Conservation (phyloP, 345 rosid genomes). For the Gossypium raimondii region DNA sequence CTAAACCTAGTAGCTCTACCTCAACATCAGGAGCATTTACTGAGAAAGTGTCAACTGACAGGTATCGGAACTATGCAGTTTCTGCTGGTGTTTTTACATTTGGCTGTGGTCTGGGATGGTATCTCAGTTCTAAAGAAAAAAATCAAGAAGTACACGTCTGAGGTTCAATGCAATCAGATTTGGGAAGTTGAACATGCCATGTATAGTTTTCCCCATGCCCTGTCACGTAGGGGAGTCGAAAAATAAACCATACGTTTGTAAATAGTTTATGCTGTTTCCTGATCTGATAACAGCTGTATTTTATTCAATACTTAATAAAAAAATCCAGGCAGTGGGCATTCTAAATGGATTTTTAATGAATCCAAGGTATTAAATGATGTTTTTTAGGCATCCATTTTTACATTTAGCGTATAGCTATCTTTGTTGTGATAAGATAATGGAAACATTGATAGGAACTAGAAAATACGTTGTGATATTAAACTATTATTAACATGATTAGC, state of each 20-base stretch:
- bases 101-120: conserved; percentile 80
- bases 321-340: neutral
- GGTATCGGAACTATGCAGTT: conserved; percentile 71
- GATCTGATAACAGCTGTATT: neutral
- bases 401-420: neutral
- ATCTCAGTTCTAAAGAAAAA: conserved; percentile 63
- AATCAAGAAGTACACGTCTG: conserved; percentile 65
- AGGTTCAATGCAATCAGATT: conserved; percentile 10
- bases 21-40: conserved; percentile 49
- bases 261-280: neutral
- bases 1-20: conserved; percentile 37
- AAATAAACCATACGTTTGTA: conserved; percentile 16
- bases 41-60: conserved; percentile 68
- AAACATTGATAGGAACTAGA: neutral
- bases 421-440: neutral
- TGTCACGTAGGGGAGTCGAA: neutral
- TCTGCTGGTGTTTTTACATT: conserved; percentile 59
- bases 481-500: neutral
- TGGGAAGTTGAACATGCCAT: neutral
- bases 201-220: neutral
- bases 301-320: neutral
- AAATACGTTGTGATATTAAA: neutral
- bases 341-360: neutral
- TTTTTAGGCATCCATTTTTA: neutral
- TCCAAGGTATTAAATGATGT: neutral